phyloP scores from a whole-genome alignment of 306 rosid genomes.

The Arachis hypogaea region DNA sequence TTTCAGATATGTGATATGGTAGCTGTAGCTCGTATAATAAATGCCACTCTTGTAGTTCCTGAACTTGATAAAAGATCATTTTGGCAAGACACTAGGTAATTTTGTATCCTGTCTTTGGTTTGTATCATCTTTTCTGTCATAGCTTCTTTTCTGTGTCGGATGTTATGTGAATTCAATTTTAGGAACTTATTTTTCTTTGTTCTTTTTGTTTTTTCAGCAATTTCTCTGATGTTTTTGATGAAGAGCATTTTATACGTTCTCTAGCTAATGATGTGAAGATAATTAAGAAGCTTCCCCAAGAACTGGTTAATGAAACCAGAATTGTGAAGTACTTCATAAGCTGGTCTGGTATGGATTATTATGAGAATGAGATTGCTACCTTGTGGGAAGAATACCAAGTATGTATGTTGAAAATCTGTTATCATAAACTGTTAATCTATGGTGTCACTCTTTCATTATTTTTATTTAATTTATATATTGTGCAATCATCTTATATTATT shows the following conservation, averaged over 20 bases:
- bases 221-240: slow-evolving; percentile 91
- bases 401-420: slow-evolving; percentile 43
- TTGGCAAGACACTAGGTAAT: slow-evolving; percentile 91
- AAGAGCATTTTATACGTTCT: slow-evolving; percentile 73
- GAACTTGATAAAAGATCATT: slow-evolving; percentile 93
- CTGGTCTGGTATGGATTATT: slow-evolving; percentile 94
- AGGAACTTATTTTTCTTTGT: slow-evolving; percentile 16
- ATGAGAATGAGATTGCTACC: slow-evolving; percentile 76
- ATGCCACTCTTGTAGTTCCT: slow-evolving; percentile 94
- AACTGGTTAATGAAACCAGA: slow-evolving; percentile 56
- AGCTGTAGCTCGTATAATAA: slow-evolving; percentile 89
- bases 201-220: slow-evolving; percentile 56
- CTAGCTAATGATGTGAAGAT: slow-evolving; percentile 82
- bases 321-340: slow-evolving; percentile 80
- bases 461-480: slow-evolving; percentile 16
- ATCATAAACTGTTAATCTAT: slow-evolving; percentile 24
- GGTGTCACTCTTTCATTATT: slow-evolving; percentile 1
- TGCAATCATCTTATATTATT: slow-evolving; percentile 29
- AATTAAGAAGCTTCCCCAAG: slow-evolving; percentile 70
- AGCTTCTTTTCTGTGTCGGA: slow-evolving; percentile 30
- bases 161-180: slow-evolving; percentile 30
- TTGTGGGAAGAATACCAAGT: slow-evolving; percentile 85
- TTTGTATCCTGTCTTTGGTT: slow-evolving; percentile 4
- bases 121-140: slow-evolving; percentile 1
- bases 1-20: slow-evolving; percentile 99